These are phyloP conservation scores for Penicillium macrosclerotiorum DNA, from an alignment of 495 filamentous ascomycete species.

Conservation along the genomic window DNA sequence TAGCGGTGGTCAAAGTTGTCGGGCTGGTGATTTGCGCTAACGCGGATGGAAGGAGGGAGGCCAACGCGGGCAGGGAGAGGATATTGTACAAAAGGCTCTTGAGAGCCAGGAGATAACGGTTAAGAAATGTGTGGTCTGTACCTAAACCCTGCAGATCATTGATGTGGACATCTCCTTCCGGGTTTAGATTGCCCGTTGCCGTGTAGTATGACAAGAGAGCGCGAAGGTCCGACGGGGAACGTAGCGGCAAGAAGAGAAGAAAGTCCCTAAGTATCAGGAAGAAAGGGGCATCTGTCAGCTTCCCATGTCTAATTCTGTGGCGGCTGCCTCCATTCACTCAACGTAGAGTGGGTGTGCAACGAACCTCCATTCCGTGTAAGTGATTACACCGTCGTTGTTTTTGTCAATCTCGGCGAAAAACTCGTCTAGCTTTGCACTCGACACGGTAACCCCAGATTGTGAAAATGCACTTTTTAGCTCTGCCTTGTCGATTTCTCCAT, in stretches of 20 bases:
- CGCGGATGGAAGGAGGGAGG: conserved; percentile 39
- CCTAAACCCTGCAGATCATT: conserved; percentile 93
- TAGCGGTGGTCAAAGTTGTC: conserved; percentile 23
- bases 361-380: conserved; percentile 96
- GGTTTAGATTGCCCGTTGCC: conserved; percentile 82
- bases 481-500: conserved; percentile 83
- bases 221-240: conserved; percentile 64
- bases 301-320: background rate
- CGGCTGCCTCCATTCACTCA: background rate
- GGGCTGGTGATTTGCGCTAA: conserved; percentile 33
- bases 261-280: conserved; percentile 67
- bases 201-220: conserved; percentile 91
- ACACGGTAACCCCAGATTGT: conserved; percentile 74
- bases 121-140: conserved; percentile 78
- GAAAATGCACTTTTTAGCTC: conserved; percentile 79
- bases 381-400: conserved; percentile 85
- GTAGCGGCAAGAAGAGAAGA: conserved; percentile 85
- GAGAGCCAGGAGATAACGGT: conserved; percentile 34
- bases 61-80: conserved; percentile 36
- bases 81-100: conserved; percentile 42
- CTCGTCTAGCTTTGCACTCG: conserved; percentile 69
- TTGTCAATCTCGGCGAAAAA: conserved; percentile 90
- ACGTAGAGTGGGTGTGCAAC: conserved; percentile 16
- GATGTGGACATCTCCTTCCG: conserved; percentile 92
- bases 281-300: background rate